phyloP scores from a whole-genome alignment of 371 early-diverging fungal genomes.

The Apophysomyces ossiformis region DNA sequence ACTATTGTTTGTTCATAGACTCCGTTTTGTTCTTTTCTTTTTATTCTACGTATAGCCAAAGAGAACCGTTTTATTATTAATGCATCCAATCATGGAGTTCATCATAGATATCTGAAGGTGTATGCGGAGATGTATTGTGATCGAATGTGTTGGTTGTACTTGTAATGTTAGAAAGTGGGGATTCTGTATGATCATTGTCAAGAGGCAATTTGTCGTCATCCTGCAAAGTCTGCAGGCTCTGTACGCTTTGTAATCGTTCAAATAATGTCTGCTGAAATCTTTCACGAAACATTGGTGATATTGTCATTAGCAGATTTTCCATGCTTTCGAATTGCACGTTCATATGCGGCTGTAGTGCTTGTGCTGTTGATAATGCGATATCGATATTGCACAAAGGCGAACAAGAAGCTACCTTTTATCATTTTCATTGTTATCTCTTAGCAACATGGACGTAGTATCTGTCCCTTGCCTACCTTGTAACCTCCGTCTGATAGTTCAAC shows the following conservation, averaged over 20 bases:
- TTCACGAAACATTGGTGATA: conserved; percentile 46
- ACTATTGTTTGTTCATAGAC: not conserved
- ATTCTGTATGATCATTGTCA: not conserved
- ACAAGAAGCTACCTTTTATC: conserved; percentile 37
- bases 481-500: conserved; percentile 42
- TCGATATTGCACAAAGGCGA: conserved; percentile 29
- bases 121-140: conserved; percentile 2
- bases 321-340: conserved; percentile 42
- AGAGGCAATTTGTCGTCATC: not conserved
- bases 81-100: conserved; percentile 33
- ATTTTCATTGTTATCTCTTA: not conserved
- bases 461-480: conserved; percentile 31
- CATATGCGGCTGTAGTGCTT: conserved; percentile 28
- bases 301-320: conserved; percentile 44
- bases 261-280: conserved; percentile 38
- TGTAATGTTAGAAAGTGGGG: too few species aligned
- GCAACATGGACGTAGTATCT: not conserved
- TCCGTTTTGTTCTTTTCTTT: not conserved
- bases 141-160: not conserved
- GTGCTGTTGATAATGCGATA: conserved; percentile 26
- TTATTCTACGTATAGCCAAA: conserved; percentile 6
- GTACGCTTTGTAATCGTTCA: conserved; percentile 33
- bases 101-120: conserved; percentile 14
- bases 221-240: conserved; percentile 16
- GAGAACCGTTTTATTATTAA: conserved; percentile 7